A percentile compares a stretch with the other conserved stretches of the same genome.
These are phyloP conservation scores for Tolypocladium sp. DNA, from an alignment of 2,329 filamentous ascomycete species.

Conservation along the genomic window DNA sequence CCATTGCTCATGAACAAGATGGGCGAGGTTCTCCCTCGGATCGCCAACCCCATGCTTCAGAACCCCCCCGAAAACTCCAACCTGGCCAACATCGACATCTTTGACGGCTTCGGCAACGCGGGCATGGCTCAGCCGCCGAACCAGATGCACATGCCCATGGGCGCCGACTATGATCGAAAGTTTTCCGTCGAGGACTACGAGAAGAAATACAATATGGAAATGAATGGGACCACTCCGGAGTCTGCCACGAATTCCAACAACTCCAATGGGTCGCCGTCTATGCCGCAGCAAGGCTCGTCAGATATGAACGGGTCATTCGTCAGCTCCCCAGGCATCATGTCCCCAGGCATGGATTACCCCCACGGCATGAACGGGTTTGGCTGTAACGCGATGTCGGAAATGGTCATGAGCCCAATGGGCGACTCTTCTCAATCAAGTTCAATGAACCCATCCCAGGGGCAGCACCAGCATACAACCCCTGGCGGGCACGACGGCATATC, in stretches of 20 bases:
- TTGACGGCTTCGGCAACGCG: constrained; percentile 56
- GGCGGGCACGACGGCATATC: constrained; percentile 15
- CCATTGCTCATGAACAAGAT: constrained; percentile 71
- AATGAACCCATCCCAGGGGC: constrained; percentile 11
- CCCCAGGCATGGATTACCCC: constrained; percentile 40
- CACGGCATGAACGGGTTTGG: constrained; percentile 34
- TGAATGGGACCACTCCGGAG: constrained; percentile 24
- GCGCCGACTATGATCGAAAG: constrained; percentile 38
- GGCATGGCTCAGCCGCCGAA: constrained; percentile 46
- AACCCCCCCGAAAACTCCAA: constrained; percentile 45
- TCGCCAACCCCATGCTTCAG: constrained; percentile 51
- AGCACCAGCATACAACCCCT: constrained; percentile 17
- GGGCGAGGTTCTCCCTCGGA: constrained; percentile 57
- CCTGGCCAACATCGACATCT: constrained; percentile 50
- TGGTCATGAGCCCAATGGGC: constrained; percentile 42
- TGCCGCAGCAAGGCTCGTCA: constrained; percentile 12
- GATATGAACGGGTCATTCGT: constrained; percentile 41
- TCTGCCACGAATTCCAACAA: constrained; percentile 19
- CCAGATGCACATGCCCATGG: constrained; percentile 32
- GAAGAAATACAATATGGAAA: constrained; percentile 26
- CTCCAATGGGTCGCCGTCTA: constrained; percentile 18
- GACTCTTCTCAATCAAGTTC: constrained; percentile 11
- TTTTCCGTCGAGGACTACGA: constrained; percentile 34
- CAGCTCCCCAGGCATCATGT: constrained; percentile 44
- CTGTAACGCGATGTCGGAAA: constrained; percentile 38